Evolutionary conservation across 1,284 basidiomycete genomes (phyloP).

Genomic region (Agaricales sp.): DNA sequence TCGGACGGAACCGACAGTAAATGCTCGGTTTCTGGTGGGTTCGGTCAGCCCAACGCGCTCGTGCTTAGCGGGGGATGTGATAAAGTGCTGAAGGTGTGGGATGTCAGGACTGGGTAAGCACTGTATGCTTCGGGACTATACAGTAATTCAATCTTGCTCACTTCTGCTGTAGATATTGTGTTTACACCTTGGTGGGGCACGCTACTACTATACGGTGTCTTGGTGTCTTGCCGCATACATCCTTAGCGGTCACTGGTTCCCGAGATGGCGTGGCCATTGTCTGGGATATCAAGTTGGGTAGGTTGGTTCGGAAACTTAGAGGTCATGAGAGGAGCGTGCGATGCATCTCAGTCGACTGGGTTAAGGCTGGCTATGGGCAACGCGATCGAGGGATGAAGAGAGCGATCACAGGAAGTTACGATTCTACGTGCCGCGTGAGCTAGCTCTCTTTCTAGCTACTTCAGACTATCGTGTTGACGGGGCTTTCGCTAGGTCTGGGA

Average conservation of each 20-base stretch:
- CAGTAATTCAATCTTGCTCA: background rate
- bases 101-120: conserved; percentile 67
- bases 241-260: background rate
- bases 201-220: background rate
- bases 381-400: background rate
- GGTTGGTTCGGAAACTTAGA: background rate
- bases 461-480: background rate
- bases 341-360: conserved; percentile 1
- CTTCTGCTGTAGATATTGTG: conserved; percentile 1
- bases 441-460: background rate
- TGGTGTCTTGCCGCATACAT: background rate
- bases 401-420: conserved; percentile 1
- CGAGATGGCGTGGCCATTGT: conserved; percentile 1
- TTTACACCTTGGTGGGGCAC: background rate
- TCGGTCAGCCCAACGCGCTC: conserved; percentile 41
- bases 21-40: conserved; percentile 17
- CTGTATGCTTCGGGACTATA: conserved; percentile 1
- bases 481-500: conserved; percentile 60
- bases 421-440: conserved; percentile 1
- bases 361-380: background rate
- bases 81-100: conserved; percentile 86
- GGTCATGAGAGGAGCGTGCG: conserved; percentile 1
- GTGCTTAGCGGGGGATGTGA: conserved; percentile 93
- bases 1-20: background rate
- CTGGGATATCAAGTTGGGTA: background rate